Conservation (phyloP, 345 rosid species). For the Gossypium ekmanianum region DNA sequence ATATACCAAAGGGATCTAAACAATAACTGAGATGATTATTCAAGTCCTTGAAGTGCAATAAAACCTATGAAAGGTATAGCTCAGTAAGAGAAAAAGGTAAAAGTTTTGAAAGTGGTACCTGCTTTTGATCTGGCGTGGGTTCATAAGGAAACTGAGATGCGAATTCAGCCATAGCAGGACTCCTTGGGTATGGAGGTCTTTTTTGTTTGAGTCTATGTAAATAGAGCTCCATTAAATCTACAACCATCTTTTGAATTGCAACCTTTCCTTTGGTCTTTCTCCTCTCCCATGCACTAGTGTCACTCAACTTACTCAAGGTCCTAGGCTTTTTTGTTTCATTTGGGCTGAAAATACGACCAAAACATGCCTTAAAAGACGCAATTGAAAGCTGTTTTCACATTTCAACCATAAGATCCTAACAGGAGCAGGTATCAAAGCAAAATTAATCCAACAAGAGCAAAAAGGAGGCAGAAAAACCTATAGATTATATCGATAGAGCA, state of each 20-base stretch:
- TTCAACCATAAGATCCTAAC: not conserved
- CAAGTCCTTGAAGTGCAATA: not conserved
- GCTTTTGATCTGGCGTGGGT: conserved; percentile 89
- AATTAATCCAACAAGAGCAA: not conserved
- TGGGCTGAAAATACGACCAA: conserved; percentile 49
- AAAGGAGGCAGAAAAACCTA: conserved; percentile 26
- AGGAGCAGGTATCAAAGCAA: not conserved
- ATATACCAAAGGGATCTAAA: not conserved
- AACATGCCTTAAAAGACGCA: conserved; percentile 11
- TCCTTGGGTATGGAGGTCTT: conserved; percentile 74
- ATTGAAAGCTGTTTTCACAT: conserved; percentile 6
- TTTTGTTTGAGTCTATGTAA: conserved; percentile 83
- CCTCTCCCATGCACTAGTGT: conserved; percentile 78
- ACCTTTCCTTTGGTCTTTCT: conserved; percentile 93
- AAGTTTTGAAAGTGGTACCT: conserved; percentile 31
- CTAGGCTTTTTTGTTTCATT: conserved; percentile 75
- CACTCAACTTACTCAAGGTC: conserved; percentile 78
- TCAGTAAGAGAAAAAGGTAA: not conserved
- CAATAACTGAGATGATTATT: not conserved
- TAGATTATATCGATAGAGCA: conserved; percentile 91
- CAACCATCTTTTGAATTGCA: conserved; percentile 96
- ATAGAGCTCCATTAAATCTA: conserved; percentile 94
- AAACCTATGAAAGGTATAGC: not conserved
- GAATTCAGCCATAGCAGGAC: conserved; percentile 63
- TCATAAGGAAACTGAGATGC: conserved; percentile 64